Evolutionary conservation across 805 yeast species (phyloP).

Genomic region (Danielozyma ontarioensis): DNA sequence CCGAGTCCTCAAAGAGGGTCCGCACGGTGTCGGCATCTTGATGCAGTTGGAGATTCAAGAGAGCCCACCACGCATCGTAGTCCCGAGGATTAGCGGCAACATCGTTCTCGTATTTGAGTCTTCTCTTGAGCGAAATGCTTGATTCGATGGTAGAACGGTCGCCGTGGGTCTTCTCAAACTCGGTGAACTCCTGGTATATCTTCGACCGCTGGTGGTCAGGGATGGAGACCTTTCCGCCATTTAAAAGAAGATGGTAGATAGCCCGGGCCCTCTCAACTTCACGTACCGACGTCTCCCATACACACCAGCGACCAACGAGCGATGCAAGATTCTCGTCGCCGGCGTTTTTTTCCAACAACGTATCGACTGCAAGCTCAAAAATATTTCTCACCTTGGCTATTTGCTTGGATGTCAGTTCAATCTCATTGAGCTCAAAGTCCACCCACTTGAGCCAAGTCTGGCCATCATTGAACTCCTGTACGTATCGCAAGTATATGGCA

Average conservation of each 20-base stretch:
- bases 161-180: slow-evolving; percentile 66
- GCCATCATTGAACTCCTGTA: slow-evolving; percentile 33
- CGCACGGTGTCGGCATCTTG: slow-evolving; percentile 20
- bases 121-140: slow-evolving; percentile 51
- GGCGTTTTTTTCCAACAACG: slow-evolving; percentile 23
- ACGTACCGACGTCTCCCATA: slow-evolving; percentile 59
- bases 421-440: slow-evolving; percentile 52
- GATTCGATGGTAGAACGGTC: slow-evolving; percentile 46
- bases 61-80: slow-evolving; percentile 82
- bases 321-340: slow-evolving; percentile 26
- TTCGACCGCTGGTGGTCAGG: slow-evolving; percentile 29
- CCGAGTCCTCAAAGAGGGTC: slow-evolving; percentile 41
- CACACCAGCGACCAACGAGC: slow-evolving; percentile 52
- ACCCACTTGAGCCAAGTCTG: slow-evolving; percentile 75
- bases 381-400: slow-evolving; percentile 55
- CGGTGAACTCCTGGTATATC: slow-evolving; percentile 35
- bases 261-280: slow-evolving; percentile 62
- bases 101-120: slow-evolving; percentile 46
- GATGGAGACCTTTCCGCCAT: slow-evolving; percentile 12
- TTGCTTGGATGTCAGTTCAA: slow-evolving; percentile 9
- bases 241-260: slow-evolving; percentile 48
- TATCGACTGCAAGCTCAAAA: slow-evolving; percentile 62
- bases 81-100: slow-evolving; percentile 47
- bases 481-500: slow-evolving; percentile 49
- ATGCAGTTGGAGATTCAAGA: slow-evolving; percentile 47